Evolutionary conservation across 768 basidiomycete species (phyloP).

Genomic region (Xerocomus potaroensis): DNA sequence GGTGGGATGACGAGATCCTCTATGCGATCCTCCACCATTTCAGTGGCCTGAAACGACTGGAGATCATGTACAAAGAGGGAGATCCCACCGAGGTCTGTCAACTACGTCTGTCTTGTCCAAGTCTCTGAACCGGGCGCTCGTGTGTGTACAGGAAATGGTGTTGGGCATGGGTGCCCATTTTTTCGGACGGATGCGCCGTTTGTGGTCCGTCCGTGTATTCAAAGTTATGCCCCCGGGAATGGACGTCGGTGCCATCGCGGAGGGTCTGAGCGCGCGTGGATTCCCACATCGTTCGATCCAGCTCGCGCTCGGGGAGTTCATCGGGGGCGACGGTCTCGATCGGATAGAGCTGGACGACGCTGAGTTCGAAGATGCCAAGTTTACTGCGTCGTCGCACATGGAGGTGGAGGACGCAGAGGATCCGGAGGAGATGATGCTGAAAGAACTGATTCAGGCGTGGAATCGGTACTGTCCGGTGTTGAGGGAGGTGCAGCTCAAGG

Average conservation of each 20-base stretch:
- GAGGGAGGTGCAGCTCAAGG: slow-evolving; percentile 39
- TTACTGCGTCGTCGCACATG: neutral
- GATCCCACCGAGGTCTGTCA: slow-evolving; percentile 40
- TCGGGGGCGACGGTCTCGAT: slow-evolving; percentile 7
- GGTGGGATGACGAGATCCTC: slow-evolving; percentile 46
- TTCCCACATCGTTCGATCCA: slow-evolving; percentile 11
- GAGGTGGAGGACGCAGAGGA: slow-evolving; percentile 4
- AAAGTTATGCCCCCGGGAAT: slow-evolving; percentile 16
- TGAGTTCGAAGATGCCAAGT: slow-evolving; percentile 19
- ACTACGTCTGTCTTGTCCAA: too few relatives aligned
- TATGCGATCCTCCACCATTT: slow-evolving; percentile 40
- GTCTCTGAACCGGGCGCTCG: neutral
- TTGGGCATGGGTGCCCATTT: slow-evolving; percentile 43
- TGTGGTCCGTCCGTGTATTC: slow-evolving; percentile 40
- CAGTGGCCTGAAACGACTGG: slow-evolving; percentile 32
- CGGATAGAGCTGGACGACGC: slow-evolving; percentile 18
- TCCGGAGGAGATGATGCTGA: slow-evolving; percentile 27
- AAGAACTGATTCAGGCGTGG: slow-evolving; percentile 41
- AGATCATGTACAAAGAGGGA: slow-evolving; percentile 36
- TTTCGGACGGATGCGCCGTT: slow-evolving; percentile 32
- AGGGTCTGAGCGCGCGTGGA: slow-evolving; percentile 7
- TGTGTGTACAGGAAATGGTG: slow-evolving; percentile 30
- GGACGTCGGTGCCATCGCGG: slow-evolving; percentile 3
- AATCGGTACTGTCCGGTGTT: slow-evolving; percentile 37
- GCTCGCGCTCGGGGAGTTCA: slow-evolving; percentile 9